Percentiles rank a stretch among this genome's conserved stretches.
These are phyloP conservation scores for Candida nemodendra DNA, from an alignment of 805 yeast genomes.

Conservation along the genomic window DNA sequence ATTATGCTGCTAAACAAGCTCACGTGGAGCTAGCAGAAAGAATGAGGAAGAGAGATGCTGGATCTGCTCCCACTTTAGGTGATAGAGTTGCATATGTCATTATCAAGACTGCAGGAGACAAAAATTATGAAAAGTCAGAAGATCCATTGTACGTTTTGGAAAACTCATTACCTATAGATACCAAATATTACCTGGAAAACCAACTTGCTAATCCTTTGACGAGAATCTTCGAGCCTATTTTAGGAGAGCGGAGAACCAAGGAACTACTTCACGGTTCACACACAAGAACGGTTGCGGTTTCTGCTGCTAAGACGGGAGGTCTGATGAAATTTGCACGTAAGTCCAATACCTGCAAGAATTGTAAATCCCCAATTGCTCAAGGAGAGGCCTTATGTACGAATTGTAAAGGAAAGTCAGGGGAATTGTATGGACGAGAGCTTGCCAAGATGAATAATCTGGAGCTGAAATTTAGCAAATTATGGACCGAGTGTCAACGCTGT, in stretches of 20 bases:
- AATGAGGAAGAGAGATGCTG: slow-evolving; percentile 95
- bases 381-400: slow-evolving; percentile 62
- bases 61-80: slow-evolving; percentile 95
- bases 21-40: slow-evolving; percentile 95
- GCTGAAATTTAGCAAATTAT: slow-evolving; percentile 76
- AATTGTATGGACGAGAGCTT: slow-evolving; percentile 76
- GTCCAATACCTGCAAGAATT: slow-evolving; percentile 83
- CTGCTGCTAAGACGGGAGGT: slow-evolving; percentile 81
- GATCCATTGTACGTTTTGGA: slow-evolving; percentile 94
- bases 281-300: slow-evolving; percentile 70
- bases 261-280: slow-evolving; percentile 81
- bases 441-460: slow-evolving; percentile 79
- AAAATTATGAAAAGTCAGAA: slow-evolving; percentile 93
- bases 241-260: slow-evolving; percentile 81
- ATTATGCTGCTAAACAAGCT: slow-evolving; percentile 95
- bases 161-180: slow-evolving; percentile 89
- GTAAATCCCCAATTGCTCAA: slow-evolving; percentile 73
- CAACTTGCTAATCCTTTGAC: slow-evolving; percentile 89
- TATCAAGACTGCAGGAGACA: slow-evolving; percentile 75
- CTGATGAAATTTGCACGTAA: slow-evolving; percentile 85
- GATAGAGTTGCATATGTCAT: slow-evolving; percentile 98
- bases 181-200: slow-evolving; percentile 89
- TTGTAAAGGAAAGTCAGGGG: slow-evolving; percentile 72
- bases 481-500: slow-evolving; percentile 99
- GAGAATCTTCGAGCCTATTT: slow-evolving; percentile 91